Conservation (phyloP, 208 protist genomes). For the Sergeia podlipaevii region DNA sequence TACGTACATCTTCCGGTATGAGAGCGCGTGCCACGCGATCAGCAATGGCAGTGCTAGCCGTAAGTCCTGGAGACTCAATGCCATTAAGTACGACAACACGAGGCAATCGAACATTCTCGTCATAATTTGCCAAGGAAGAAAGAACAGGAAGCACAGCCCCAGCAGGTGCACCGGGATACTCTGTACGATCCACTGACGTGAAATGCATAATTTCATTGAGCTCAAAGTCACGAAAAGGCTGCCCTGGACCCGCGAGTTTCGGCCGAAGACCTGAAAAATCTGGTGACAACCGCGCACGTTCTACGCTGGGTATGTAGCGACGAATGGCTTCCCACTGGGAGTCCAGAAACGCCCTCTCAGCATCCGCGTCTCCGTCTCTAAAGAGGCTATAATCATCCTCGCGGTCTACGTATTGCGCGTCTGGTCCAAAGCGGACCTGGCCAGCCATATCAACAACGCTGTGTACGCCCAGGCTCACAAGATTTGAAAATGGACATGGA, state of each 20-base stretch:
- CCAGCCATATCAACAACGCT: conserved; percentile 33
- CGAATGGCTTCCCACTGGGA: conserved; percentile 19
- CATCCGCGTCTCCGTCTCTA: background rate
- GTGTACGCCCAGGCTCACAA: conserved; percentile 34
- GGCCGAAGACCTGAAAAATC: conserved; percentile 39
- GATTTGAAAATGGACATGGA: conserved; percentile 27
- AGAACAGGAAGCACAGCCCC: no score
- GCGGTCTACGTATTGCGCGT: conserved; percentile 22
- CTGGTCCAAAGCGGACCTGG: conserved; percentile 32
- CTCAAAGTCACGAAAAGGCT: conserved; percentile 38
- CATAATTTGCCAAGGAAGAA: no score
- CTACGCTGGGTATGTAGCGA: conserved; percentile 24
- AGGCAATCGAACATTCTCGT: no score
- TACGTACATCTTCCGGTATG: no score
- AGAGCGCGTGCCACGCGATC: conserved; percentile 29
- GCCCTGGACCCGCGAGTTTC: conserved; percentile 23
- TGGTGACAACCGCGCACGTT: conserved; percentile 12
- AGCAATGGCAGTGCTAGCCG: conserved; percentile 27
- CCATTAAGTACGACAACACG: conserved; percentile 29
- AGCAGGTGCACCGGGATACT: no score
- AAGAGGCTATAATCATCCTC: conserved; percentile 17
- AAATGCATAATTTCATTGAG: conserved; percentile 21
- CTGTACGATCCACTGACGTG: no score
- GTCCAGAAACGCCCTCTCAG: conserved; percentile 23
- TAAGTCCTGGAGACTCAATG: conserved; percentile 41